Percentiles rank a stretch among this genome's conserved stretches.
Conservation (phyloP, 129 eudicot species). For the Escallonia rubra region DNA sequence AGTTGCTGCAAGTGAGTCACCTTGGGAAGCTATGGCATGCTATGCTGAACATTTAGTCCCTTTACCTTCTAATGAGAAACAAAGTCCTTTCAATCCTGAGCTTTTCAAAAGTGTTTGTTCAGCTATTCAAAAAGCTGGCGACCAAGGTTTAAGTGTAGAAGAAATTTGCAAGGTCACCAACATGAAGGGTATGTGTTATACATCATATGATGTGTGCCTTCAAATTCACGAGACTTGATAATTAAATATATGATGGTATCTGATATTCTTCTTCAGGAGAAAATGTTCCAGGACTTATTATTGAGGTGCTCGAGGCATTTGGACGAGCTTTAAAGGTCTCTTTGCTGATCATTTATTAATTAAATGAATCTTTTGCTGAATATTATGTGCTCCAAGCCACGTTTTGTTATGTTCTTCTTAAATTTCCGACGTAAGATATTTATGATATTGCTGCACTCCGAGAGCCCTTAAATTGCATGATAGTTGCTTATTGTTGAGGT, state of each 20-base stretch:
- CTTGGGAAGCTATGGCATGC: constrained; percentile 77
- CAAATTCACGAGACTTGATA: background rate
- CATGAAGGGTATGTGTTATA: constrained; percentile 35
- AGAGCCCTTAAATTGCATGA: too few relatives aligned
- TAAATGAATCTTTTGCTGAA: background rate
- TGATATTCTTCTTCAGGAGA: constrained; percentile 37
- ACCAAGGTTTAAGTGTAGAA: constrained; percentile 80
- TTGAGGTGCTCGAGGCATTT: constrained; percentile 79
- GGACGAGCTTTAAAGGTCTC: constrained; percentile 70
- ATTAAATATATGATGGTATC: background rate
- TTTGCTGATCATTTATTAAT: constrained; percentile 2
- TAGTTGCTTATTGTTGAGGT: constrained; percentile 48
- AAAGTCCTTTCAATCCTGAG: constrained; percentile 32
- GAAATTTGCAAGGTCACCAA: constrained; percentile 37
- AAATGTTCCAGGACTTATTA: constrained; percentile 41
- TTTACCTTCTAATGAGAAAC: constrained; percentile 22
- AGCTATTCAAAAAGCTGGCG: constrained; percentile 86
- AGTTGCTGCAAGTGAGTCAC: constrained; percentile 32
- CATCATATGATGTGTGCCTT: background rate
- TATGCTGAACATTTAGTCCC: constrained; percentile 36
- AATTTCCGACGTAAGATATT: too few relatives aligned
- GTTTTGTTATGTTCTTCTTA: too few relatives aligned
- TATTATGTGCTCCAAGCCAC: too few relatives aligned
- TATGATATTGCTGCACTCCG: too few relatives aligned
- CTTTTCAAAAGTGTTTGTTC: constrained; percentile 49